phyloP scores from a whole-genome alignment of 2,329 filamentous ascomycete genomes.

The Xylariaceae sp. region DNA sequence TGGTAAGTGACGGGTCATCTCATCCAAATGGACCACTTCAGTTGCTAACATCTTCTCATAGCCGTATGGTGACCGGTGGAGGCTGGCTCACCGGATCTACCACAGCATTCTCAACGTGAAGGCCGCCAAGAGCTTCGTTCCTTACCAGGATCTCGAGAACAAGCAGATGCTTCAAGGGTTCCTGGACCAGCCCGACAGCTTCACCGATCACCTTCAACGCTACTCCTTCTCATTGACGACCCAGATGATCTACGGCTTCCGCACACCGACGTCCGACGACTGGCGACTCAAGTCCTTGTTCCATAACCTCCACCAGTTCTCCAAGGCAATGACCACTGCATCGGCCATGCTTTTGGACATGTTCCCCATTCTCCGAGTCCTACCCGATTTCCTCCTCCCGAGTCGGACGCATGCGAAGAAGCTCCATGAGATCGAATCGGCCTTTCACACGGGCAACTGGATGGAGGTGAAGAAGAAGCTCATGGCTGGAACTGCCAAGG shows the following conservation, averaged over 20 bases:
- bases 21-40: neutral
- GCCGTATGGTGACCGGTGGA: conserved; percentile 35
- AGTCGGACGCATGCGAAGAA: conserved; percentile 19
- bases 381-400: conserved; percentile 17
- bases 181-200: conserved; percentile 38
- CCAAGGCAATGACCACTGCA: conserved; percentile 23
- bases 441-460: conserved; percentile 22
- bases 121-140: conserved; percentile 44
- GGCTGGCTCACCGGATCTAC: conserved; percentile 35
- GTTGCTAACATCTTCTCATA: conserved; percentile 15
- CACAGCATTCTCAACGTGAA: conserved; percentile 45
- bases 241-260: conserved; percentile 45
- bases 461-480: conserved; percentile 23
- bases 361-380: conserved; percentile 18
- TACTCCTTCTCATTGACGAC: conserved; percentile 46
- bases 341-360: conserved; percentile 22
- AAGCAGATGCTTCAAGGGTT: conserved; percentile 48
- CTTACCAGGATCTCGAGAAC: conserved; percentile 52
- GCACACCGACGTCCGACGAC: conserved; percentile 36
- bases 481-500: conserved; percentile 23
- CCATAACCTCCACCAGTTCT: conserved; percentile 23
- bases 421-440: conserved; percentile 18
- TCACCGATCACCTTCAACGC: conserved; percentile 41
- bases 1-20: conserved; percentile 13
- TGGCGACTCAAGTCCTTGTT: conserved; percentile 28